phyloP scores from a whole-genome alignment of 345 rosid genomes.

The Mercurialis annua region DNA sequence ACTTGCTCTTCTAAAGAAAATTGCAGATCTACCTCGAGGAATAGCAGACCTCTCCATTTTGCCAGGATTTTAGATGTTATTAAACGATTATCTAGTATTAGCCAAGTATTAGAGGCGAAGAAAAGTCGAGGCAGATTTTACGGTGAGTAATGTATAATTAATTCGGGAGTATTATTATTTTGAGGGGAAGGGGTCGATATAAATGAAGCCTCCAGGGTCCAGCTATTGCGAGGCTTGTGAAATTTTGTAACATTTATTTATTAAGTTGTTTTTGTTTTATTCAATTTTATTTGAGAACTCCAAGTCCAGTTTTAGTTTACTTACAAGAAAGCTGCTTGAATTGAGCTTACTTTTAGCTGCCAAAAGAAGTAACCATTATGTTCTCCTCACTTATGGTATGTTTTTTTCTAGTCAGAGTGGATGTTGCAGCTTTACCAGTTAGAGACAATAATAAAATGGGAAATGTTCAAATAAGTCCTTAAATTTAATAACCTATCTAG shows the following conservation, averaged over 20 bases:
- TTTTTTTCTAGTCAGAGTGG: no score
- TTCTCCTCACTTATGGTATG: no score
- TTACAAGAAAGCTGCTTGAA: no score
- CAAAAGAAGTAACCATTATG: no score
- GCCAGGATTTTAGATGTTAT: conserved; percentile 63
- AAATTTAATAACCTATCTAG: no score
- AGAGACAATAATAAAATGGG: no score
- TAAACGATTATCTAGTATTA: background rate
- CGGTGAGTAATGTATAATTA: background rate
- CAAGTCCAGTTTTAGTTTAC: no score
- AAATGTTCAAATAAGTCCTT: no score
- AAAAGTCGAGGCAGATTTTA: background rate
- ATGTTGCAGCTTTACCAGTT: no score
- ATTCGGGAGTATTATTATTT: background rate
- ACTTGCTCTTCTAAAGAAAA: conserved; percentile 67
- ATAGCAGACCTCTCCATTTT: conserved; percentile 68
- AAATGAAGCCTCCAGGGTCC: background rate
- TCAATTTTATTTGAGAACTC: no score
- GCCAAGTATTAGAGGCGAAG: background rate
- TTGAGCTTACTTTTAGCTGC: no score
- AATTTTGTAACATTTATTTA: conserved; percentile 2
- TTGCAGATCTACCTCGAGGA: conserved; percentile 75
- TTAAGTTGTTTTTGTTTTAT: no score
- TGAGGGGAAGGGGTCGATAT: background rate
- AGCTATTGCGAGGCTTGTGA: background rate